A percentile compares a stretch with the other conserved stretches of the same genome.
Conservation (phyloP, 148 eudicot genomes). For the Limonium bicolor region DNA sequence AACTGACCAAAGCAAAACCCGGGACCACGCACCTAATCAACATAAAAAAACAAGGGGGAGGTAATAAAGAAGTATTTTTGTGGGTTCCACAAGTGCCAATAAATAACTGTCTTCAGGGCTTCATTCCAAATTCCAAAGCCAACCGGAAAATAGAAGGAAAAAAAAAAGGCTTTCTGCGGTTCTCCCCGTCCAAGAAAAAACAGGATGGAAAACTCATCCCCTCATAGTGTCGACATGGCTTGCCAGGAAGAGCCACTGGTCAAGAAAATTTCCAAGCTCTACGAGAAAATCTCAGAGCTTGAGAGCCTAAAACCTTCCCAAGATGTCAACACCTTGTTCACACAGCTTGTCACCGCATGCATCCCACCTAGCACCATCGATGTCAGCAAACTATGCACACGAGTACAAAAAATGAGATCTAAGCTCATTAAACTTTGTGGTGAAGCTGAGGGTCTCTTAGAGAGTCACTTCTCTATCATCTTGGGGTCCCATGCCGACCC, state of each 20-base stretch:
- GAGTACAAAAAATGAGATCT: slow-evolving; percentile 49
- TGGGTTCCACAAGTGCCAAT: slow-evolving; percentile 22
- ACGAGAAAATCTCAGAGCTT: slow-evolving; percentile 19
- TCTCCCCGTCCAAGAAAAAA: background rate
- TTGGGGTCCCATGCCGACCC: slow-evolving; percentile 44
- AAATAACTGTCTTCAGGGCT: slow-evolving; percentile 18
- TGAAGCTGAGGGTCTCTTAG: slow-evolving; percentile 66
- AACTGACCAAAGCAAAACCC: no score
- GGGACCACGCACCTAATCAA: no score
- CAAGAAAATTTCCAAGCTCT: slow-evolving; percentile 15
- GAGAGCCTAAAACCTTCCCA: slow-evolving; percentile 23
- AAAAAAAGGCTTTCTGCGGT: slow-evolving; percentile 1
- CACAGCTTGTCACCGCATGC: slow-evolving; percentile 54
- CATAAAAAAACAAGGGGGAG: no score
- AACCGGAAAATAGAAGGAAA: slow-evolving; percentile 6
- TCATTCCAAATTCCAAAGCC: slow-evolving; percentile 14
- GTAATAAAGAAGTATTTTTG: slow-evolving; percentile 4
- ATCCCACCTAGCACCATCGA: slow-evolving; percentile 66
- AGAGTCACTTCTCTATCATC: slow-evolving; percentile 53
- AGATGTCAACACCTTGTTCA: slow-evolving; percentile 28
- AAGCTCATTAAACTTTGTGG: slow-evolving; percentile 64
- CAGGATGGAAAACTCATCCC: background rate
- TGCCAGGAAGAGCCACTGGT: slow-evolving; percentile 30
- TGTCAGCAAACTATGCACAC: slow-evolving; percentile 34
- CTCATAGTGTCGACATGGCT: slow-evolving; percentile 28